Evolutionary conservation across 2,329 filamentous ascomycete species (phyloP).

Genomic region (Lomentospora prolificans): DNA sequence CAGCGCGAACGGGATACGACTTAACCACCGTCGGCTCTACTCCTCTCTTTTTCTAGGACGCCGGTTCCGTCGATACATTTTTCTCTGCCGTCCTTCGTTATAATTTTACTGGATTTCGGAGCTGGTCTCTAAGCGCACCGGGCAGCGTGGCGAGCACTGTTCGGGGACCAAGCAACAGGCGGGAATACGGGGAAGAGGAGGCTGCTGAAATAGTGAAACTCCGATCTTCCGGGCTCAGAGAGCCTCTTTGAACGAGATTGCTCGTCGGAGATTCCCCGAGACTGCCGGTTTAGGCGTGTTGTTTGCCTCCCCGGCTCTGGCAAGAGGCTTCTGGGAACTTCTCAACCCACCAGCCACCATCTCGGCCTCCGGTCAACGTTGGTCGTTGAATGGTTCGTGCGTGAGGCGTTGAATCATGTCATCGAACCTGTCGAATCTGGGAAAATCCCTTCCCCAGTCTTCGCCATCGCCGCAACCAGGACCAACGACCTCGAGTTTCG

Average conservation of each 20-base stretch:
- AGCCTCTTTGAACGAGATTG: too few species aligned
- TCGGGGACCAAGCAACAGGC: not conserved
- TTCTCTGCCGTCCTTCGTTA: not conserved
- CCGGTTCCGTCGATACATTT: not conserved
- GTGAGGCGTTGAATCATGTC: conserved; percentile 3
- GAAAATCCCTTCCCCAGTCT: conserved; percentile 41
- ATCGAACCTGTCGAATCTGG: conserved; percentile 18
- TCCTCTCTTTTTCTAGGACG: not conserved
- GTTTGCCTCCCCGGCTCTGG: too few species aligned
- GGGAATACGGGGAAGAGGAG: not conserved
- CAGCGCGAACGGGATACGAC: too few species aligned
- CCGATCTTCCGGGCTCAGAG: not conserved
- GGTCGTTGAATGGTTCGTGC: not conserved
- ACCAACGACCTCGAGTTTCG: conserved; percentile 36
- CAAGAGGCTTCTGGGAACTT: too few species aligned
- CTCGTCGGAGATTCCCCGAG: too few species aligned
- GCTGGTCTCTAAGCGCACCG: conserved; percentile 4
- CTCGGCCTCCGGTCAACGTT: not conserved
- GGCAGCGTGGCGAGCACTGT: not conserved
- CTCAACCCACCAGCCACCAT: not conserved
- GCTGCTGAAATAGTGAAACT: not conserved
- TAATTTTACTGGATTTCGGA: not conserved
- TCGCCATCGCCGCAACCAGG: conserved; percentile 29
- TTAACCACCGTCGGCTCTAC: not conserved
- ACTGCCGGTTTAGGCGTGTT: too few species aligned